Base-by-base conservation (phyloP, 768 basidiomycete genomes). In the Termitomyces eurrhizus region DNA sequence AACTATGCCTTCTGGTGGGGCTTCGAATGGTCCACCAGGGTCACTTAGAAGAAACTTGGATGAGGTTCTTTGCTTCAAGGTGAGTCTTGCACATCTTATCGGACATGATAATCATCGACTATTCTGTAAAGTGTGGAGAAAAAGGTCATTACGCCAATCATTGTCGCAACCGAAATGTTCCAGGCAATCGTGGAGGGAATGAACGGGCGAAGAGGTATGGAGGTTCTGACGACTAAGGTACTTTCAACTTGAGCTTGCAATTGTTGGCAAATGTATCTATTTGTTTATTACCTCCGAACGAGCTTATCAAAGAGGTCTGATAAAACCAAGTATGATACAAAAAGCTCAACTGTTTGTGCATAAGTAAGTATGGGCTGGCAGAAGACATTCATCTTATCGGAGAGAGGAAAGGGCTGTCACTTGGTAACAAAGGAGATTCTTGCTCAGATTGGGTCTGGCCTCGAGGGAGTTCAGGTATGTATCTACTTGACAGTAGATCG, bases 111-210 rank as follows among this genome's bases (percentile, higher is more conserved):
- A 33, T 58, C 56, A 56, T 52, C 59, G 39, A 55, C 37, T 65
- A 5, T 48, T 59, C 57, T 53, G 59, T 65, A 6, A 63, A 93
- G 88, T 97, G 95, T 68, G 92, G 92, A 41, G 88, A 93, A 72
- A 89, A 90, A 65, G 96, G 96, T 1, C 96, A 98, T 70, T 96
- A 96, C 69, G 95, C 95, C 21, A 96, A 97, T 70, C 87, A 92
- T 67, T 97, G 95, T 73, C 84, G 89, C 45, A 95, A 95, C 72
- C 78, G 90, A 58, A 95, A 94, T 70, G 89, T 93, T 26, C 94
- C 94, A 32, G 94, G 94, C 13, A 93, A 92, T 70, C 82, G 94
- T 52, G 94, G 94, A 58, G 94, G 94, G 8, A 74, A 86, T 51
- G 91, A 92, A 65, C 80, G 81, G 48, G 60, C 72, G n/a, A 78